These are phyloP conservation scores for Ogataea dorogensis DNA, from an alignment of 805 yeast genomes.

Conservation along the genomic window DNA sequence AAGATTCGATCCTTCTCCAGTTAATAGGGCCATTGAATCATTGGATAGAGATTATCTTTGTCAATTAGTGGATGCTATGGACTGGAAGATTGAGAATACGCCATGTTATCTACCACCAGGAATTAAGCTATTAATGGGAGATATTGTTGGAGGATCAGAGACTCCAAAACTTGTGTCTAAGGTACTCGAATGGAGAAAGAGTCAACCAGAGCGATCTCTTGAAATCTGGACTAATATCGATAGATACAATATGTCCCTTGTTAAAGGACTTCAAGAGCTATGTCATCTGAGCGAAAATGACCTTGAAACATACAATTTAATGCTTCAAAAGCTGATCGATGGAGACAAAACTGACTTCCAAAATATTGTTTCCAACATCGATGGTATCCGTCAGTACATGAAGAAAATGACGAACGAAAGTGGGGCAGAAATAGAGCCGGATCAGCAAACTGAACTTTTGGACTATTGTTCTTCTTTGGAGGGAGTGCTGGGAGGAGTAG, in stretches of 20 bases:
- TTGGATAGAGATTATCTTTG: conserved; percentile 26
- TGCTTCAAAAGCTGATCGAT: conserved; percentile 22
- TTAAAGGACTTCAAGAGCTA: conserved; percentile 45
- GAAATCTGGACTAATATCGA: conserved; percentile 56
- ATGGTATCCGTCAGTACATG: conserved; percentile 54
- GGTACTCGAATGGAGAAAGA: conserved; percentile 68
- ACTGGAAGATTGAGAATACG: conserved; percentile 62
- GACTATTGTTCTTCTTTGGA: conserved; percentile 52
- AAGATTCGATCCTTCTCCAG: conserved; percentile 63
- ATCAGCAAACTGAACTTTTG: conserved; percentile 65
- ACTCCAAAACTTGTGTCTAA: conserved; percentile 86
- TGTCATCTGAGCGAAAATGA: conserved; percentile 32
- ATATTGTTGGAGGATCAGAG: conserved; percentile 87
- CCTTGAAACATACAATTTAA: conserved; percentile 36
- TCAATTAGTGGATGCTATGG: conserved; percentile 38
- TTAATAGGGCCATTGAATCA: conserved; percentile 29
- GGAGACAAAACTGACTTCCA: conserved; percentile 24
- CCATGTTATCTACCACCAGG: conserved; percentile 66
- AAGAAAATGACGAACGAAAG: conserved; percentile 59
- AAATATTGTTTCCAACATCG: conserved; percentile 41
- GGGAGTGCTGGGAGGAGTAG: conserved; percentile 94
- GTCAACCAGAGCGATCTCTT: conserved; percentile 48
- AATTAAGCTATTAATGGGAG: conserved; percentile 83
- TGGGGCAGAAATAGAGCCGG: conserved; percentile 89
- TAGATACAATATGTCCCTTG: conserved; percentile 55